These are phyloP conservation scores for Takakia lepidozioides DNA, from an alignment of 225 moss, liverwort and hornwort genomes.

Conservation along the genomic window DNA sequence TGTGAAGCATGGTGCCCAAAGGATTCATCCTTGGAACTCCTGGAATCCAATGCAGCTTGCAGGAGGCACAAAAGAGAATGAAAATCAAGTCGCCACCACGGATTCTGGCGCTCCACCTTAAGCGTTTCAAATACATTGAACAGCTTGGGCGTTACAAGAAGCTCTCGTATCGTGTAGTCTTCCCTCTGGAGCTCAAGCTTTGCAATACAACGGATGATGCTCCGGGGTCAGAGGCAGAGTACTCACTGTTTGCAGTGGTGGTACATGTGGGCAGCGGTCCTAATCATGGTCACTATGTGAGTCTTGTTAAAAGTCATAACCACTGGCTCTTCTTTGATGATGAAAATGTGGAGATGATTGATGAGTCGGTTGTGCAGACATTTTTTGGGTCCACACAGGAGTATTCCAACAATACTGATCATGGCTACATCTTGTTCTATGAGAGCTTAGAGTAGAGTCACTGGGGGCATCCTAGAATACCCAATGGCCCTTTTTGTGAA, in stretches of 20 bases:
- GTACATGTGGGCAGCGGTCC: conserved; percentile 98
- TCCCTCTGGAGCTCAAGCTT: conserved; percentile 89
- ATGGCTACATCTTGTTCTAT: conserved; percentile 95
- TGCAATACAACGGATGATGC: conserved; percentile 96
- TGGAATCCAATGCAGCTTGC: conserved; percentile 89
- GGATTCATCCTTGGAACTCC: no score
- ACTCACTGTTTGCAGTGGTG: conserved; percentile 92
- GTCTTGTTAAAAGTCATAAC: conserved; percentile 90
- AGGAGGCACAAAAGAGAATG: conserved; percentile 99
- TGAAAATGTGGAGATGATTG: conserved; percentile 97
- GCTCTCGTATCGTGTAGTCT: conserved; percentile 89
- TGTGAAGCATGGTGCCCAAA: no score
- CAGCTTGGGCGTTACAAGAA: conserved; percentile 95
- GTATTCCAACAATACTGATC: conserved; percentile 92
- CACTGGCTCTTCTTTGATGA: conserved; percentile 99
- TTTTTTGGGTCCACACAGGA: conserved; percentile 98
- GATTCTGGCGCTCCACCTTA: conserved; percentile 88
- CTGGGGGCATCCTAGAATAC: conserved; percentile 8
- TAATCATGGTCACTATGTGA: conserved; percentile 94
- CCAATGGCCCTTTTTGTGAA: no score
- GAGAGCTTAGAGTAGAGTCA: conserved; percentile 91
- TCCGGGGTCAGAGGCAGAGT: conserved; percentile 92
- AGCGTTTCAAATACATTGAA: conserved; percentile 98
- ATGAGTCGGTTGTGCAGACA: conserved; percentile 86
- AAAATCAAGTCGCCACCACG: conserved; percentile 98